phyloP scores from a whole-genome alignment of 164 flowering plant genomes.

The Protea cynaroides region DNA sequence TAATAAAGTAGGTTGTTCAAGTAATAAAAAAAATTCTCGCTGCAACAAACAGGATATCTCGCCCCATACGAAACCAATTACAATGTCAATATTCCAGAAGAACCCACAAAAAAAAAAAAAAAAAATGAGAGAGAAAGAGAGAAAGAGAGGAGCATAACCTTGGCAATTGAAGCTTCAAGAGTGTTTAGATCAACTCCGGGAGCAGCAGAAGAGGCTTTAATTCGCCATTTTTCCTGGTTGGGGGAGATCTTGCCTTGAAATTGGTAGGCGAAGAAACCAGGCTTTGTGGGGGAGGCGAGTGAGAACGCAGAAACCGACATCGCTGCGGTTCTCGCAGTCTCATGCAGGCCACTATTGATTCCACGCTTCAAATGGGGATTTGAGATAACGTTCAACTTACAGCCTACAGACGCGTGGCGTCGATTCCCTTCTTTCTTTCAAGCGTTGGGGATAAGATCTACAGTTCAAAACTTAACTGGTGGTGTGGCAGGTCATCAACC shows the following conservation, averaged over 20 bases:
- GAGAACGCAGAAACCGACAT: slow-evolving; percentile 23
- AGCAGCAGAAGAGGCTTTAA: slow-evolving; percentile 56
- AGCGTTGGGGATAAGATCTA: too few species aligned
- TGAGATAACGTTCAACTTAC: slow-evolving; percentile 10
- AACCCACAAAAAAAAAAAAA: background rate
- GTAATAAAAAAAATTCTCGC: background rate
- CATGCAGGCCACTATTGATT: background rate
- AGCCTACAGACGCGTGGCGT: too few species aligned
- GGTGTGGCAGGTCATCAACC: too few species aligned
- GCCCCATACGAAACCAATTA: too few species aligned
- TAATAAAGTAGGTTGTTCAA: background rate
- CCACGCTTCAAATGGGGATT: background rate
- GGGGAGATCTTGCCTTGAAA: background rate
- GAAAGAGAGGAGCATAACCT: slow-evolving; percentile 38
- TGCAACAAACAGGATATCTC: too few species aligned
- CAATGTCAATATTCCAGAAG: too few species aligned
- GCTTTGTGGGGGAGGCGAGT: slow-evolving; percentile 11
- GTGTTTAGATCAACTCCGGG: slow-evolving; percentile 53
- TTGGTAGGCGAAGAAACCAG: background rate
- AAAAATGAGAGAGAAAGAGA: background rate
- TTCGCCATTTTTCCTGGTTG: slow-evolving; percentile 20
- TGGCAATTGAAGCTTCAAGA: slow-evolving; percentile 64
- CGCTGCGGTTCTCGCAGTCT: slow-evolving; percentile 1
- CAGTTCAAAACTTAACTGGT: too few species aligned
- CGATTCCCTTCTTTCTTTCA: too few species aligned